Percentiles rank a stretch among this genome's conserved stretches.
phyloP scores from a whole-genome alignment of 1,139 yeast species.

The Eremothecium sinecaudum region DNA sequence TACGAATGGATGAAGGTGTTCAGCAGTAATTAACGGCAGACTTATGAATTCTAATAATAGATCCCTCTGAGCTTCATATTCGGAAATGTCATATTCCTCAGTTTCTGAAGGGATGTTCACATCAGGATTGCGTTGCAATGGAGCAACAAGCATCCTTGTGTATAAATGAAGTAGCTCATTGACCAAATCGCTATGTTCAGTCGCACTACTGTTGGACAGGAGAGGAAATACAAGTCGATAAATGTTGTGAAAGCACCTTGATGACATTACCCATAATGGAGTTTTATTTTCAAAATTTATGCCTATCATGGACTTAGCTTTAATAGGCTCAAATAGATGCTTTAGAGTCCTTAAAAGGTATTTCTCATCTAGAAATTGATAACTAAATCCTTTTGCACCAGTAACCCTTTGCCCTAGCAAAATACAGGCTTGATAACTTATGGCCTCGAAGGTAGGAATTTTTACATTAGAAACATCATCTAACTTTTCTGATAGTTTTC shows the following conservation, averaged over 20 bases:
- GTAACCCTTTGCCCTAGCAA: constrained; percentile 36
- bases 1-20: constrained; percentile 38
- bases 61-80: constrained; percentile 38
- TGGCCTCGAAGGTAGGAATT: constrained; percentile 59
- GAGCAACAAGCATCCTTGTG: constrained; percentile 16
- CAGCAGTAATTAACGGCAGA: constrained; percentile 23
- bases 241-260: constrained; percentile 29
- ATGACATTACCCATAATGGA: constrained; percentile 28
- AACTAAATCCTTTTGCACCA: constrained; percentile 28
- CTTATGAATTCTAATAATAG: constrained; percentile 37
- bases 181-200: constrained; percentile 11
- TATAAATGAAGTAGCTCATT: constrained; percentile 28
- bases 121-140: constrained; percentile 19
- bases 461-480: constrained; percentile 31
- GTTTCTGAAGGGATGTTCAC: constrained; percentile 26
- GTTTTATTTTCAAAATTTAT: constrained; percentile 18
- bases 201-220: constrained; percentile 14
- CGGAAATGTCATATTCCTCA: constrained; percentile 42
- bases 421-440: constrained; percentile 45
- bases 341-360: constrained; percentile 36
- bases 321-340: constrained; percentile 36
- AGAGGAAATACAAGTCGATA: constrained; percentile 20
- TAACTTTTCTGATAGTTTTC: constrained; percentile 29
- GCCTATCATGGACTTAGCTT: constrained; percentile 35
- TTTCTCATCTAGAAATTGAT: constrained; percentile 37